Evolutionary conservation across 78 protist genomes (phyloP).

Genomic region (Cavenderia fasciculata): DNA sequence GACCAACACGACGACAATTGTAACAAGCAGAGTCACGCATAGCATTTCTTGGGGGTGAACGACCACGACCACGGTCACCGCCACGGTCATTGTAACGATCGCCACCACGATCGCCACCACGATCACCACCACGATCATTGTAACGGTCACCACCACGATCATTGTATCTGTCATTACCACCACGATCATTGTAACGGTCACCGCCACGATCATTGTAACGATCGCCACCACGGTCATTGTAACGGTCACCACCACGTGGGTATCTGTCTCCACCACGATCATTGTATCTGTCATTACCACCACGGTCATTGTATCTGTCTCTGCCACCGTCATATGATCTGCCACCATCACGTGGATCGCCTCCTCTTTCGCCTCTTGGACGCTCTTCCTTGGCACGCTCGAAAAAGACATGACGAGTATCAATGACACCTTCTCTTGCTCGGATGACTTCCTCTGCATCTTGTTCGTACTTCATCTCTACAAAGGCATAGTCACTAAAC

Average conservation of each 20-base stretch:
- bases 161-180: background rate
- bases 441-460: constrained; percentile 30
- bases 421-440: constrained; percentile 15
- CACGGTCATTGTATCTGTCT: background rate
- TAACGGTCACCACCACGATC: background rate
- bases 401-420: constrained; percentile 6
- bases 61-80: background rate
- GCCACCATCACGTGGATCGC: constrained; percentile 2
- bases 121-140: background rate
- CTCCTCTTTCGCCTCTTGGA: too few relatives aligned
- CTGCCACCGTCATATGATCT: background rate
- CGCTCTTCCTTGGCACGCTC: constrained; percentile 36
- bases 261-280: background rate
- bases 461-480: constrained; percentile 52
- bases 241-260: background rate
- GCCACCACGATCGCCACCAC: constrained; percentile 4
- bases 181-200: background rate
- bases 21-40: constrained; percentile 20
- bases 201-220: background rate
- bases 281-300: background rate
- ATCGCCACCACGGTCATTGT: background rate
- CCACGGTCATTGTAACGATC: background rate
- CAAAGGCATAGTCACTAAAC: constrained; percentile 37
- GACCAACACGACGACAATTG: constrained; percentile 56
- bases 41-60: background rate